Base-by-base conservation (phyloP, 225 moss, liverwort and hornwort genomes). In the Climacium dendroides region DNA sequence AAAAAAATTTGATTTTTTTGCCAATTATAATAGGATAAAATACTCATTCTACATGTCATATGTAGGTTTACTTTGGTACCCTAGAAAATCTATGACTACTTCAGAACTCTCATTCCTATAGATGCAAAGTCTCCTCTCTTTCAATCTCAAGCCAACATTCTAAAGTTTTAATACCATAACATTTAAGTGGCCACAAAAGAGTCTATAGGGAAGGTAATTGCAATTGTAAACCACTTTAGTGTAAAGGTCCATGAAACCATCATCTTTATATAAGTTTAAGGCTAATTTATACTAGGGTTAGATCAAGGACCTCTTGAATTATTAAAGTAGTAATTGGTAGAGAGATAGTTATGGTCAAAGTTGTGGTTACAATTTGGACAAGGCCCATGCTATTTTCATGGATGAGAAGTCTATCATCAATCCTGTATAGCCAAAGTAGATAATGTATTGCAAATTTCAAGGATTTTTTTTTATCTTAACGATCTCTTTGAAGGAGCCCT, bases 261-360 rank as follows among this genome's bases (percentile, higher is more conserved):
- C 66, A 37, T 66, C 37, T 37, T 66, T 13, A 0, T 37, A 2
- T 22, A 22, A 66, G 6, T 3, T 20, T 11, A n/a, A 20, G 20
- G 66, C 22, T 0, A n/a, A 1, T 66, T 66, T 66, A 20, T 1
- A 6, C 12, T 37, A 22, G 7, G 7, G 1, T 22, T 12, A 2
- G 2, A 66, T 0, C 9, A 13, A 7, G 11, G 37, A 23, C 7
- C 7, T 67, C 23, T 37, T 67, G 23, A 37, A 67, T 23, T 13
- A 37, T 23, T 13, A 67, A 67, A 67, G 12, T 37, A 67, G 6
- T 37, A 7, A 67, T 29, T 37, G 10, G 13, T 67, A 0, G 9
- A 37, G 0, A 67, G 0, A 65, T 6, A 37, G 6, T 22, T 0
- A 0, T 37, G 1, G 37, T 23, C 7, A 7, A 67, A 7, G 7